Base-by-base conservation (phyloP, 139 green algal genomes). In the Chlamydomonas sp. region DNA sequence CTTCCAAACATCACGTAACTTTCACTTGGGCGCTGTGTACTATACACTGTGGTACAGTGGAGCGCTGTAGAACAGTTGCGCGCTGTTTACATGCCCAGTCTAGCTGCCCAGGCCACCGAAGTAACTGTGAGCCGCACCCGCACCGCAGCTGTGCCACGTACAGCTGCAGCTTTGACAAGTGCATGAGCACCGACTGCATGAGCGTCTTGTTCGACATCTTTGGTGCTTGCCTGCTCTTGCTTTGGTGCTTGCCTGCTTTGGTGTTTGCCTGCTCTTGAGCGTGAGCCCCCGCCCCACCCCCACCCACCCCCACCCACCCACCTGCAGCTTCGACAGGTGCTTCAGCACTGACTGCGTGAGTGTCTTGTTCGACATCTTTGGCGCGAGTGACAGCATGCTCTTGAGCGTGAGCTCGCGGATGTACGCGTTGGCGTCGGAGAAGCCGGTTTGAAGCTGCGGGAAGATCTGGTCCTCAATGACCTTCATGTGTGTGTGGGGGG, bases 321-420 rank as follows among this genome's bases (percentile, higher is more conserved):
- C 84, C 86, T 96, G 90, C 49, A 99, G 84, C 81, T 96, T 95
- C 35, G 86, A 90, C 20, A 99, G 84, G 73, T 97, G 87, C 79
- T 99, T 98, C 35, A 99, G 82, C 67, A 98, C 76, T 3, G 73
- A 78, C 33, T 90, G 74, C 10, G 75, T 90, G n/a, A 98, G 77
- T 33, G 90, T 96, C 57, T 83, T 81, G 74, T 96, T 85, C 30
- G 71, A 84, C 28, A 98, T 79, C 80, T 96, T 96, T 69, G 95
- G 91, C 48, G 88, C 95, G 35, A 99, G 80, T 4, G 80, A 37
- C 3, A 95, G 83, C 71, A 96, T 92, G 66, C 74, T 79, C 74
- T 98, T 98, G 10, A 99, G 88, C 1, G 95, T 99, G 5, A 98
- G 81, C 89, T 99, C 95, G 0, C 95, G 73, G 43, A 98, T 82